A percentile compares a stretch with the other conserved stretches of the same genome.
Conservation (phyloP, 176 grass and related monocot species). For the Poa annua region DNA sequence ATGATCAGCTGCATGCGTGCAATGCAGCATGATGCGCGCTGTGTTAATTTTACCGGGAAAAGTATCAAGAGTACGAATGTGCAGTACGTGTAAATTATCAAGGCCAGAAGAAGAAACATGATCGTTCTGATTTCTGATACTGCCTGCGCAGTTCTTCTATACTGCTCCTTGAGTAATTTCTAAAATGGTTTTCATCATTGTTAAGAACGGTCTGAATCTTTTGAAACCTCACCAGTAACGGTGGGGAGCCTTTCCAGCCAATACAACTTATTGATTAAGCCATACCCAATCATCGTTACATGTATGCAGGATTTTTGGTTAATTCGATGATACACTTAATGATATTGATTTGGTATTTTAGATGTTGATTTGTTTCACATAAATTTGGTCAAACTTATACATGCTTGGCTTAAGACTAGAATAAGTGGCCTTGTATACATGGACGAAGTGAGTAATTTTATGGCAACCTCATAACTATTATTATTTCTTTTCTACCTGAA, state of each 20-base stretch:
- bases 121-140: conserved; percentile 45
- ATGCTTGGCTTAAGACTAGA: too few relatives aligned
- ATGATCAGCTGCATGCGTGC: conserved; percentile 7
- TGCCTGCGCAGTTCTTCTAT: conserved; percentile 6
- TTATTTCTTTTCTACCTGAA: too few relatives aligned
- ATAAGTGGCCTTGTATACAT: too few relatives aligned
- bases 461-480: too few relatives aligned
- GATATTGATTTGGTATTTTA: too few relatives aligned
- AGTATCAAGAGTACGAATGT: conserved; percentile 33
- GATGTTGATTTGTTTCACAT: too few relatives aligned
- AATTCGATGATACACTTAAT: too few relatives aligned
- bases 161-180: conserved; percentile 19
- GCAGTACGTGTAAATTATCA: conserved; percentile 53
- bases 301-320: too few relatives aligned
- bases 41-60: conserved; percentile 37
- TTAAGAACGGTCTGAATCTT: neutral
- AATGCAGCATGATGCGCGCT: neutral
- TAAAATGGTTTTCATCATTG: neutral
- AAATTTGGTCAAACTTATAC: too few relatives aligned
- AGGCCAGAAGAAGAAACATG: conserved; percentile 33
- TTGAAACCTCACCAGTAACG: too few relatives aligned
- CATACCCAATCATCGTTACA: neutral
- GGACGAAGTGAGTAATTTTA: too few relatives aligned
- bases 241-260: too few relatives aligned
- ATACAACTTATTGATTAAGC: neutral